A percentile compares a stretch with the other conserved stretches of the same genome.
These are phyloP conservation scores for Zangia roseola DNA, from an alignment of 768 basidiomycete species.

Conservation along the genomic window DNA sequence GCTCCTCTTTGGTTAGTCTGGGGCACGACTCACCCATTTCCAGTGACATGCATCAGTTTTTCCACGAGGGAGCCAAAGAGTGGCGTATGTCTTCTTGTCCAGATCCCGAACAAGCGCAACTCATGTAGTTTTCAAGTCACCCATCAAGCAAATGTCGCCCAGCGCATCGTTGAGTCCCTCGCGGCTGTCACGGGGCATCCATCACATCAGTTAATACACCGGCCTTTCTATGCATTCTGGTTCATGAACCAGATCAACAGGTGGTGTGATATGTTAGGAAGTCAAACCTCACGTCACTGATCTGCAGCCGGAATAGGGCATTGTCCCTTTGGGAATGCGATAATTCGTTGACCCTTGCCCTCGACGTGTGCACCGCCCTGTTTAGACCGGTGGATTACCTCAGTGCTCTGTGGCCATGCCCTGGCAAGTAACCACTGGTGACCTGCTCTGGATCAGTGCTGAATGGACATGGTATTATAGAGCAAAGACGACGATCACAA, in stretches of 20 bases:
- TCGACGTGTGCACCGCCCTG: slow-evolving; percentile 63
- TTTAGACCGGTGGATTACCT: slow-evolving; percentile 61
- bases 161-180: slow-evolving; percentile 58
- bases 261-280: slow-evolving; percentile 29
- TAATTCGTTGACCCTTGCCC: slow-evolving; percentile 52
- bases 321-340: slow-evolving; percentile 63
- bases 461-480: slow-evolving; percentile 30
- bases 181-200: slow-evolving; percentile 55
- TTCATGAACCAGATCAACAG: slow-evolving; percentile 70
- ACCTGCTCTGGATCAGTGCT: not conserved
- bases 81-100: slow-evolving; percentile 52
- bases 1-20: slow-evolving; percentile 19
- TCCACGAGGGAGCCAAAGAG: slow-evolving; percentile 60
- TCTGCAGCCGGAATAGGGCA: slow-evolving; percentile 36
- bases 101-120: slow-evolving; percentile 4
- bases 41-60: slow-evolving; percentile 45
- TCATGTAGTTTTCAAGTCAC: slow-evolving; percentile 41
- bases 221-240: slow-evolving; percentile 74
- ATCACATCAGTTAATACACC: slow-evolving; percentile 46
- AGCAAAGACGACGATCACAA: slow-evolving; percentile 50
- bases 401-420: slow-evolving; percentile 62
- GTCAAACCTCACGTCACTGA: slow-evolving; percentile 10
- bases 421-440: slow-evolving; percentile 39
- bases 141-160: slow-evolving; percentile 59
- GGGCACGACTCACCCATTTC: slow-evolving; percentile 1